A percentile compares a stretch with the other conserved stretches of the same genome.
These are phyloP conservation scores for Diplodia mutila DNA, from an alignment of 2,329 filamentous ascomycete genomes.

Conservation along the genomic window DNA sequence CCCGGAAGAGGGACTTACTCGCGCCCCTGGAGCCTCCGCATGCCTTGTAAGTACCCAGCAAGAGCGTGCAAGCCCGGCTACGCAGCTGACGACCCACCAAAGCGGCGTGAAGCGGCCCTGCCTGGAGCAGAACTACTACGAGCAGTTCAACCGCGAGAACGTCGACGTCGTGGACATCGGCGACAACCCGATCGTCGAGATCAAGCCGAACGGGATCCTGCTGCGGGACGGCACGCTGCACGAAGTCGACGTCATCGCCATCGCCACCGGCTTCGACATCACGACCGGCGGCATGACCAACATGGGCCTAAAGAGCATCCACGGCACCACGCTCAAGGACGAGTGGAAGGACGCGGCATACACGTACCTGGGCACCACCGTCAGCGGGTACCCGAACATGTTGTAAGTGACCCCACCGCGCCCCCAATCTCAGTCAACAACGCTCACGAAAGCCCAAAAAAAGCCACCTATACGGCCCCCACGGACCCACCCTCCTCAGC, in stretches of 20 bases:
- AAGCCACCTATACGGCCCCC: slow-evolving; percentile 44
- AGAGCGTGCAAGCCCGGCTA: no score
- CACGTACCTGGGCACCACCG: slow-evolving; percentile 49
- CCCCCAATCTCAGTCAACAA: no score
- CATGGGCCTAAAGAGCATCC: slow-evolving; percentile 43
- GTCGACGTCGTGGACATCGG: slow-evolving; percentile 51
- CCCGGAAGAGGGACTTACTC: slow-evolving; percentile 50
- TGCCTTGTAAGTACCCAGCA: slow-evolving; percentile 35
- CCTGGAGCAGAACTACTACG: slow-evolving; percentile 53
- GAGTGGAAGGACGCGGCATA: slow-evolving; percentile 48
- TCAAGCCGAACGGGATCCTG: slow-evolving; percentile 37
- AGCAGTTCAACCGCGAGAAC: slow-evolving; percentile 49
- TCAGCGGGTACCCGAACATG: slow-evolving; percentile 45
- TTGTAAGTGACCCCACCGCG: no score
- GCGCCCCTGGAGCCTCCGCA: slow-evolving; percentile 50
- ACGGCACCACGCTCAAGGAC: slow-evolving; percentile 42
- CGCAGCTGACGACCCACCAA: not conserved
- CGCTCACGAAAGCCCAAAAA: no score
- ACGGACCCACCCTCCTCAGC: slow-evolving; percentile 48
- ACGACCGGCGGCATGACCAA: slow-evolving; percentile 47
- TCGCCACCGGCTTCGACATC: slow-evolving; percentile 43
- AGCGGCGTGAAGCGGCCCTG: slow-evolving; percentile 50
- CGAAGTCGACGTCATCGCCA: slow-evolving; percentile 39
- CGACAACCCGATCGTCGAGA: slow-evolving; percentile 43
- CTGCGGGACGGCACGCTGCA: slow-evolving; percentile 37